Base-by-base conservation (phyloP, 306 rosid genomes). In the Elaeagnus macrophylla region DNA sequence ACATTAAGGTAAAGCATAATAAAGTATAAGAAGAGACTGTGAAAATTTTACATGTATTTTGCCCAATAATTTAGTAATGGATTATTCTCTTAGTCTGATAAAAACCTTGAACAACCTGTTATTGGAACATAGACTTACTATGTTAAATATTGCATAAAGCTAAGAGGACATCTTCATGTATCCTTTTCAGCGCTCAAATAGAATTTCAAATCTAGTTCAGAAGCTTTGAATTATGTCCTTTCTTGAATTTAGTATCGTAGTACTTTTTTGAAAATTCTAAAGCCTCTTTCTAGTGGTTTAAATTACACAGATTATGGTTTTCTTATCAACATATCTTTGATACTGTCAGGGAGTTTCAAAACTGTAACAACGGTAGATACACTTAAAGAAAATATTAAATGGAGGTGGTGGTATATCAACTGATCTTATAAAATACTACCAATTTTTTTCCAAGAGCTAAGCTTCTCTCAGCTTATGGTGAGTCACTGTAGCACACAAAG, bases 381-480 rank as follows among this genome's bases (percentile, higher is more conserved):
- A 72, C 71, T 67, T 91, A 35, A 75, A 78, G 76, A 91, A 71
- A 81, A 73, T 87, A 71, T 73, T 91, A 19, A 91, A 91, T 65
- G 99, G 99, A 38, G 99, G 87, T 68, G 96, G 99, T 60, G 81
- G 83, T 59, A 79, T 91, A 47, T 79, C 99, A 10, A 41, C 7
- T 56, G 83, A 69, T 71, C 89, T 86, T 42, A 77, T 62, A 56
- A 69, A 67, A 83, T 32, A 71, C 81, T 44, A 43, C 48, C 59
- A 53, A 50, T 49, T 59, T 75, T 75, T 91, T 91, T 65, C 89
- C 71, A 14, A 77, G 69, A 72, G 96, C 99, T 53, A 87, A 78
- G 77, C 83, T 91, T 60, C 66, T 84, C 71, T 84, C 99, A 54
- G 99, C 99, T 55, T 91, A 87, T 66, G 99, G 96, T 91, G 49